Conservation (phyloP, 305 asterid genomes). For the Nicotiana rustica region DNA sequence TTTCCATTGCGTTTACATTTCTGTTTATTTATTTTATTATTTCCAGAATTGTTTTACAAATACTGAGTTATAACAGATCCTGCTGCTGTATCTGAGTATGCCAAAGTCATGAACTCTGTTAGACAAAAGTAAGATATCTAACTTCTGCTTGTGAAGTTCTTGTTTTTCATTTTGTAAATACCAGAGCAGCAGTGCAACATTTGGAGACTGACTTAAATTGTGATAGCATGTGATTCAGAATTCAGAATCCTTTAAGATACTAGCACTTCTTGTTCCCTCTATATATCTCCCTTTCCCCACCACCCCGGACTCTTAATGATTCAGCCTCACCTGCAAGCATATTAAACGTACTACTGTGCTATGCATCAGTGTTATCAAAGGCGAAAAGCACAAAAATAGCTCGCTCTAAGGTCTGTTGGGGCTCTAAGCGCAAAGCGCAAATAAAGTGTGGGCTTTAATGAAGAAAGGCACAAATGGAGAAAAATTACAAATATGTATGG, state of each 20-base stretch:
- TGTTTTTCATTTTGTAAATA: neutral
- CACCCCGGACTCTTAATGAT: neutral
- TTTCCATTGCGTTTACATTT: too few relatives aligned
- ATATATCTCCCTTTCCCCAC: neutral
- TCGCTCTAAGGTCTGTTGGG: too few relatives aligned
- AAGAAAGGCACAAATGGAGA: too few relatives aligned
- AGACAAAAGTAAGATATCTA: slow-evolving; percentile 73
- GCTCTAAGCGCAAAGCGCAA: too few relatives aligned
- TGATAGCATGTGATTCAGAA: neutral
- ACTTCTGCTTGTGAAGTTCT: neutral
- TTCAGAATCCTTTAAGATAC: neutral
- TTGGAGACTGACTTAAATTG: slow-evolving; percentile 1
- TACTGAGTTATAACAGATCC: too few relatives aligned
- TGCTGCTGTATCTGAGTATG: slow-evolving; percentile 84
- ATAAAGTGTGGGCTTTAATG: too few relatives aligned
- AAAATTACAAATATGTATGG: too few relatives aligned
- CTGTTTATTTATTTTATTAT: too few relatives aligned
- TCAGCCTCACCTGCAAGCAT: slow-evolving; percentile 18
- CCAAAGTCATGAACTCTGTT: slow-evolving; percentile 78
- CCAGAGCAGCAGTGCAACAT: neutral
- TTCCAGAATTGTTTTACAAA: too few relatives aligned
- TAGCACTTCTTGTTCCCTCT: slow-evolving; percentile 12
- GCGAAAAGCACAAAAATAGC: too few relatives aligned
- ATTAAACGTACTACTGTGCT: neutral
- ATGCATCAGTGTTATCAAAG: too few relatives aligned